A percentile compares a stretch with the other conserved stretches of the same genome.
These are phyloP conservation scores for Stylosanthes scabra DNA, from an alignment of 331 rosid genomes.

Conservation along the genomic window DNA sequence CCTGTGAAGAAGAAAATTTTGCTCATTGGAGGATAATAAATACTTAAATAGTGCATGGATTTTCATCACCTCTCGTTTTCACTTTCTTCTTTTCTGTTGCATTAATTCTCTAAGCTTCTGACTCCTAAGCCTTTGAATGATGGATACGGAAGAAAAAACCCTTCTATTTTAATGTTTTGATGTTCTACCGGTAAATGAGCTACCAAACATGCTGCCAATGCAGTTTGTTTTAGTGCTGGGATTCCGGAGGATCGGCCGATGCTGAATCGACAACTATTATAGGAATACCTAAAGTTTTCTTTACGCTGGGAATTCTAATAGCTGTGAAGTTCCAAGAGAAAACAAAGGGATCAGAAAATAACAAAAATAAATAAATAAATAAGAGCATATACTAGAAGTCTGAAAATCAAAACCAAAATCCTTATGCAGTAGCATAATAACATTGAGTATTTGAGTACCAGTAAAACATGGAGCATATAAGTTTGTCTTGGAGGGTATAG, in stretches of 20 bases:
- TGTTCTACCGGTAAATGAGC: conserved; percentile 41
- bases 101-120: conserved; percentile 73
- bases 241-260: conserved; percentile 48
- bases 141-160: conserved; percentile 53
- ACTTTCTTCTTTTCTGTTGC: conserved; percentile 59
- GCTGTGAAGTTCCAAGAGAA: conserved; percentile 46
- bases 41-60: too few relatives aligned
- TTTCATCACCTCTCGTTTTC: too few relatives aligned
- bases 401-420: conserved; percentile 22
- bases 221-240: conserved; percentile 56
- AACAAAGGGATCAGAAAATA: background rate
- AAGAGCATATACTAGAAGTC: background rate
- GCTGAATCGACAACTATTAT: conserved; percentile 45
- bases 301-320: conserved; percentile 67
- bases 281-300: conserved; percentile 71
- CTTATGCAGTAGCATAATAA: conserved; percentile 3
- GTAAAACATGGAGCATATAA: background rate
- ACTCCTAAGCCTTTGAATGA: conserved; percentile 69
- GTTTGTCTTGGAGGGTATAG: conserved; percentile 12
- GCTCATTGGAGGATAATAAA: too few relatives aligned
- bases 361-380: background rate
- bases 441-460: background rate
- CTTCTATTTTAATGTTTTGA: conserved; percentile 50
- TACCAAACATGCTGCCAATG: conserved; percentile 33
- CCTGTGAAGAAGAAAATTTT: too few relatives aligned